Base-by-base conservation (phyloP, 1,139 yeast genomes). In the Geotrichum fermentans region DNA sequence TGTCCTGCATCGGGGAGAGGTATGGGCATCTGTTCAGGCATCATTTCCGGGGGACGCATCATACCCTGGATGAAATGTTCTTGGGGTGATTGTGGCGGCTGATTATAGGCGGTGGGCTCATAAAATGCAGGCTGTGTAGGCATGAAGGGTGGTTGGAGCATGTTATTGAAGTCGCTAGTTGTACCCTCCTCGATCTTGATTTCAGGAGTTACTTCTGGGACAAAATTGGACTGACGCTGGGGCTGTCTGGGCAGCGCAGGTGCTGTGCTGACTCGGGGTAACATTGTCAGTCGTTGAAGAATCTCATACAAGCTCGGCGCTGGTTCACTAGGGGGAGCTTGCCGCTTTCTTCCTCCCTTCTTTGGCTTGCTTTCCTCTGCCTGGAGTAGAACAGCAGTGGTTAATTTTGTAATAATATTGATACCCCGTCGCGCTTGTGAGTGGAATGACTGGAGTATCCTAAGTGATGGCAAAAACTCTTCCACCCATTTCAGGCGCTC, bases 181-280 rank as follows among this genome's bases (percentile, higher is more conserved):
- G n/a, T 6, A 6, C 10, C 28, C 10, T 24, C 8, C 28, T 24
- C 28, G 10, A 24, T 24, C 28, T 24, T 24, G 28, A 24, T 24
- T 24, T 24, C 28, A 10, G 28, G 10, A n/a, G n/a, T n/a, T n/a
- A n/a, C n/a, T n/a, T n/a, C n/a, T n/a, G n/a, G n/a, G n/a, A n/a
- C n/a, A 24, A 24, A 24, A 6, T 24, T 6, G 28, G 28, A 10
- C 28, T 24, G 6, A 10, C 10, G 8, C 10, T 10, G 28, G 10
- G 28, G 28, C 10, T 6, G 6, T 6, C 10, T 6, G 28, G 8
- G 6, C 6, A 10, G 28, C 28, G 50, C 42, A 6, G 51, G 51
- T 1, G 51, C 53, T 1, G 53, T 46, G 38, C 53, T 51, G 20
- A 51, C 49, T 30, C 33, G 40, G 2, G 53, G 53, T 34, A 51